These are phyloP conservation scores for Plasmodium blacklocki DNA, from an alignment of 169 alveolate genomes.

Conservation along the genomic window DNA sequence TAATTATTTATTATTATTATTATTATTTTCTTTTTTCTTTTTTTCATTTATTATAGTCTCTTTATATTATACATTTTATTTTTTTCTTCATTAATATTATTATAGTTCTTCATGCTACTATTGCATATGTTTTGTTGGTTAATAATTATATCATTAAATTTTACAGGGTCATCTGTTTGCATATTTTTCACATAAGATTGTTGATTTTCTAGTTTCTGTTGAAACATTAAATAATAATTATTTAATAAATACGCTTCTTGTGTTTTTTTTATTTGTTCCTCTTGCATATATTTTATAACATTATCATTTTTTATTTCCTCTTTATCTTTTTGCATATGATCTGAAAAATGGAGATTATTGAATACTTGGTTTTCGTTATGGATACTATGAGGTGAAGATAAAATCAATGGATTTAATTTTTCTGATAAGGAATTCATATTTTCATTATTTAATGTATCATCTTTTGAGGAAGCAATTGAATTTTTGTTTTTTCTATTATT, in stretches of 20 bases:
- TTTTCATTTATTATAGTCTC: background rate
- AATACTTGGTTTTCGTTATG: slow-evolving; percentile 17
- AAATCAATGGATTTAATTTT: slow-evolving; percentile 17
- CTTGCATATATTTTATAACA: background rate
- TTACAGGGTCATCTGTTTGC: background rate
- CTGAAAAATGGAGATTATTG: background rate
- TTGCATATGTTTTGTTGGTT: slow-evolving; percentile 2
- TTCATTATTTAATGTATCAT: slow-evolving; percentile 10
- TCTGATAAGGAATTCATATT: slow-evolving; percentile 23
- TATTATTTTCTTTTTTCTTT: slow-evolving; percentile 1
- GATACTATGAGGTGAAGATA: background rate
- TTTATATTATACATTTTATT: background rate
- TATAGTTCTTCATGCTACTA: slow-evolving; percentile 2
- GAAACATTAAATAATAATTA: slow-evolving; percentile 13
- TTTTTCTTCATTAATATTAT: slow-evolving; percentile 9
- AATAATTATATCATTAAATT: slow-evolving; percentile 4
- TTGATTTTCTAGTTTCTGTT: slow-evolving; percentile 18
- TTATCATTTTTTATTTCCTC: slow-evolving; percentile 5
- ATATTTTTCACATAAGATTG: background rate
- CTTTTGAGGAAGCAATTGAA: slow-evolving; percentile 11
- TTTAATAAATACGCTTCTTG: slow-evolving; percentile 16
- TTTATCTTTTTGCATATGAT: slow-evolving; percentile 10
- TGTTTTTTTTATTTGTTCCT: slow-evolving; percentile 3
- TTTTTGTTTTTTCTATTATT: slow-evolving; percentile 21
- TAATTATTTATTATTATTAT: slow-evolving; percentile 10